Conservation (phyloP, 2,329 filamentous ascomycete species). For the Alternaria atra region DNA sequence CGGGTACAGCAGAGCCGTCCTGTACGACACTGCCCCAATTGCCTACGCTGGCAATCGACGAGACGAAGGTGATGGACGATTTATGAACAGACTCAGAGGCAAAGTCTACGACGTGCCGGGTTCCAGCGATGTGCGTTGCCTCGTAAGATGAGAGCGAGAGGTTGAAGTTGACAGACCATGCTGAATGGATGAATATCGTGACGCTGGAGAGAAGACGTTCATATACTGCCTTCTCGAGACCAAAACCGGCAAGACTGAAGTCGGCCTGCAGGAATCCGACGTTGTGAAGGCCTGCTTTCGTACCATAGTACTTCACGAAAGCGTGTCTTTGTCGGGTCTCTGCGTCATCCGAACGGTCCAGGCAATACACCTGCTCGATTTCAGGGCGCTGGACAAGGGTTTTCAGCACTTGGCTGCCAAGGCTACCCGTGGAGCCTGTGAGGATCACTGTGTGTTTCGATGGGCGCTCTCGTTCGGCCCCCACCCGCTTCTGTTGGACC, state of each 20-base stretch:
- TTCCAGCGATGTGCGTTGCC: too few relatives aligned
- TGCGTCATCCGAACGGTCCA: background rate
- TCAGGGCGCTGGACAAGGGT: background rate
- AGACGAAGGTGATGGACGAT: background rate
- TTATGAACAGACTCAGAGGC: background rate
- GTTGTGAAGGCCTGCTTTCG: background rate
- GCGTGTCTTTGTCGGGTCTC: background rate
- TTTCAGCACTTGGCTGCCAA: background rate
- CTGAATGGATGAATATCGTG: background rate
- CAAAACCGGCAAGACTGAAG: background rate
- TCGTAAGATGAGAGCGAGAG: background rate
- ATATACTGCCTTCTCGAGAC: background rate
- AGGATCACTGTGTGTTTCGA: background rate
- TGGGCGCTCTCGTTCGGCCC: too few relatives aligned
- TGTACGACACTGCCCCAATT: background rate
- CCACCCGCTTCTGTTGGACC: background rate
- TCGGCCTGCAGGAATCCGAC: background rate
- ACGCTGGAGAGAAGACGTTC: background rate
- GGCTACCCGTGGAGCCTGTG: background rate
- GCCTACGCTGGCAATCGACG: background rate
- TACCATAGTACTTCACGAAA: too few relatives aligned
- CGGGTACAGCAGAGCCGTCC: background rate
- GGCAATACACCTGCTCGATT: background rate
- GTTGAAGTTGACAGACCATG: constrained; percentile 1
- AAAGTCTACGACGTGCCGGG: background rate